Conservation (phyloP, 2,329 filamentous ascomycete genomes). For the Colletotrichum horii region DNA sequence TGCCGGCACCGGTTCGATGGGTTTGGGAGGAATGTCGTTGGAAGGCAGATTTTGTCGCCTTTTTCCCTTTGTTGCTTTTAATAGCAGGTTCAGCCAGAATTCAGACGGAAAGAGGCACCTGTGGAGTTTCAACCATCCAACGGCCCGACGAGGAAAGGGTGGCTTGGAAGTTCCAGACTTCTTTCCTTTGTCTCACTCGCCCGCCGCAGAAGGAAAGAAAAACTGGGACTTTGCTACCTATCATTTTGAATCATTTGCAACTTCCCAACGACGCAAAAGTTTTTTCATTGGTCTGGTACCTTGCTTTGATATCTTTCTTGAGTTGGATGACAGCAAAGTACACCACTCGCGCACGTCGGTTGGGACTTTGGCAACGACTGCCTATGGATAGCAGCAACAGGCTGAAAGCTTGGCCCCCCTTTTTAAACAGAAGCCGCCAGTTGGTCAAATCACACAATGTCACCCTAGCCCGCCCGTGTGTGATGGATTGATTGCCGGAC, state of each 20-base stretch:
- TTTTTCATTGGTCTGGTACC: not conserved
- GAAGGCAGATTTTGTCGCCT: not conserved
- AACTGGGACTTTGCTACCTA: not conserved
- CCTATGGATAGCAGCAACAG: not conserved
- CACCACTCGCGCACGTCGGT: too few species aligned
- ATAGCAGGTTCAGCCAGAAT: not conserved
- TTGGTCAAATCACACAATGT: not conserved
- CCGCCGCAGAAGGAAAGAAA: not conserved
- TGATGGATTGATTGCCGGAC: conserved; percentile 13
- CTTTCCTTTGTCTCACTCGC: not conserved
- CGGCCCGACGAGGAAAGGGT: not conserved
- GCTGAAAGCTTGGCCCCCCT: not conserved
- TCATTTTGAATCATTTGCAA: not conserved
- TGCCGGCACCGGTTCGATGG: not conserved
- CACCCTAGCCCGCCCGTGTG: not conserved
- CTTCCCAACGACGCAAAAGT: not conserved
- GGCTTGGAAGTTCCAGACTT: not conserved
- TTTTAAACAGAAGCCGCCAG: not conserved
- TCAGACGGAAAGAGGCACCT: not conserved
- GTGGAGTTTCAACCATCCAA: not conserved
- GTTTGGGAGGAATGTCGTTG: not conserved
- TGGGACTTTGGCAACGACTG: not conserved
- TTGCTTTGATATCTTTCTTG: not conserved
- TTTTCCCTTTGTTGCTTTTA: not conserved
- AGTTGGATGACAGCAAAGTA: too few species aligned